Base-by-base conservation (phyloP, 306 rosid species). In the Vigna trinervia region DNA sequence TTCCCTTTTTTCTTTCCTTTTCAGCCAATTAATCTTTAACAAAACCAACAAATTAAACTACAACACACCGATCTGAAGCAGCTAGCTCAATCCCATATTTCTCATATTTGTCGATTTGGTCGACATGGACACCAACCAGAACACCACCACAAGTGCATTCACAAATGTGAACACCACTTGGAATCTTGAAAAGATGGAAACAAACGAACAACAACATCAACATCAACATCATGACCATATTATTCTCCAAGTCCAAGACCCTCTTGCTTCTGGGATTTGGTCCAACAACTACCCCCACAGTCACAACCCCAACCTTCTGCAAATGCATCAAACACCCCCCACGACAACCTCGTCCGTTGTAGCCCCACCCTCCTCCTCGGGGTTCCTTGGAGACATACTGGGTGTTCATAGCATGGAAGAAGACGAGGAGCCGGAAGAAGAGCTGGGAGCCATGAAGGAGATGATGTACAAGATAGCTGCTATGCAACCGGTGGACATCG, bases 401-500 rank as follows among this genome's bases (percentile, higher is more conserved):
- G 85, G 87, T 36, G 34, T 73, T 50, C 66, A 51, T 41, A 12
- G 36, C 20, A 75, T 81, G 36, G 86, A 83, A 51, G 83, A 83
- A 17, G 84, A 80, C 0, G 82, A 84, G 23, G 88, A 82, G 11
- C 36, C 36, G 1, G 97, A 86, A 50, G 96, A 94, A 63, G 96
- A 92, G 83, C 85, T 94, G 0, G 97, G 98, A 12, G 92, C 92
- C 20, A 87, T 94, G 96, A 94, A 94, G 83, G 98, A 94, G 75
- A 94, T 94, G 98, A 89, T 92, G 97, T 94, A 90, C 91, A 89
- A 85, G 93, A 94, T 94, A 1, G 93, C 98, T 0, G 95, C 90
- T 53, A 94, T 94, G 98, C 98, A 94, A 61, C 98, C 98, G 0
- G 98, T 94, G 84, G 97, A 94, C 65, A 90, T 94, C 17, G 98